phyloP scores from a whole-genome alignment of 305 asterid species.

The Lippia alba region DNA sequence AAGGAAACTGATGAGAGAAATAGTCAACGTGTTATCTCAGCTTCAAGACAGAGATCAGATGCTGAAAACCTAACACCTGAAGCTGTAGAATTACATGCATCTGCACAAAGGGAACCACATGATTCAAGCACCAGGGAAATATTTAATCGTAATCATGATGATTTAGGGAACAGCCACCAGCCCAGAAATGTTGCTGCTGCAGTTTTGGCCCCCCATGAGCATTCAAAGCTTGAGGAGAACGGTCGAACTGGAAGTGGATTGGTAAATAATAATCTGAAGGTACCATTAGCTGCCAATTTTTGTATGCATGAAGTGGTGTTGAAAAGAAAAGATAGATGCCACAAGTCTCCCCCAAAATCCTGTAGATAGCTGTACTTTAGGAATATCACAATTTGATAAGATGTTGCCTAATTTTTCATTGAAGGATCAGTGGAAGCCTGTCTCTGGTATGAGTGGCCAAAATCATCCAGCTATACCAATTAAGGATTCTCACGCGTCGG shows the following conservation, averaged over 20 bases:
- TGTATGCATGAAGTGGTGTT: conserved; percentile 48
- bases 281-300: conserved; percentile 47
- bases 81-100: conserved; percentile 60
- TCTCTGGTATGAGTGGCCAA: conserved; percentile 62
- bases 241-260: conserved; percentile 57
- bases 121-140: conserved; percentile 55
- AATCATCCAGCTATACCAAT: conserved; percentile 48
- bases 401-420: conserved; percentile 52
- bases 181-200: conserved; percentile 50
- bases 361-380: conserved; percentile 48
- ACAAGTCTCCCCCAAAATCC: conserved; percentile 49
- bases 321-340: conserved; percentile 56
- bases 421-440: conserved; percentile 85
- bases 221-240: conserved; percentile 54
- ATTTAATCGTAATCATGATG: conserved; percentile 49
- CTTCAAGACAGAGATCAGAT: conserved; percentile 54
- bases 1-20: conserved; percentile 68
- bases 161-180: conserved; percentile 52
- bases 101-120: conserved; percentile 52
- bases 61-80: conserved; percentile 56
- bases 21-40: conserved; percentile 42
- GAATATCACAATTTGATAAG: conserved; percentile 56
- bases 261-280: conserved; percentile 49
- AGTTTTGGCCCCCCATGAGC: conserved; percentile 52
- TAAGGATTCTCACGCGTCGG: conserved; percentile 51